Conservation (phyloP, 768 basidiomycete species). For the Paxillus ammoniavirescens region DNA sequence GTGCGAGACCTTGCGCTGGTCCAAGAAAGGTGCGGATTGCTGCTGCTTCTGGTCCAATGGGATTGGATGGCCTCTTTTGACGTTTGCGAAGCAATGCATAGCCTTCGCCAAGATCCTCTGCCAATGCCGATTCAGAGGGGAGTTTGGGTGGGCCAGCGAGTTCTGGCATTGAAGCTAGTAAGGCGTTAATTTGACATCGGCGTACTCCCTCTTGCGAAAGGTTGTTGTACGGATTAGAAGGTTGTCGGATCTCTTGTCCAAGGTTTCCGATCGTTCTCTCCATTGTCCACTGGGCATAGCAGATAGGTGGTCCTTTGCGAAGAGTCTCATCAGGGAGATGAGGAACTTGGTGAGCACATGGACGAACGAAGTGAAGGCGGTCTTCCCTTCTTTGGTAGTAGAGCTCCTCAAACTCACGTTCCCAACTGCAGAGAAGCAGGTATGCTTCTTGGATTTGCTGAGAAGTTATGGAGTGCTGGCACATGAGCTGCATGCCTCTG, state of each 20-base stretch:
- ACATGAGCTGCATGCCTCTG: no score
- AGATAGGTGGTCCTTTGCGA: constrained; percentile 12
- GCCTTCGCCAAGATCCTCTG: constrained; percentile 11
- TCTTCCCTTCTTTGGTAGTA: no score
- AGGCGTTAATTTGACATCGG: constrained; percentile 16
- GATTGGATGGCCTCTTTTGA: neutral
- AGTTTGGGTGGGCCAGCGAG: neutral
- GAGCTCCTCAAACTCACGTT: no score
- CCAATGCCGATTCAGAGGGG: neutral
- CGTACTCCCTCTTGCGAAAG: constrained; percentile 21
- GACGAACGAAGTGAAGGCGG: no score
- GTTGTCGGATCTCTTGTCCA: constrained; percentile 14
- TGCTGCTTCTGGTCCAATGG: neutral
- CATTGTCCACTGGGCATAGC: constrained; percentile 6
- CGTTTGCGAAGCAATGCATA: constrained; percentile 10
- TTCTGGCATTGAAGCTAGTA: neutral
- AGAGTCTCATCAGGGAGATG: no score
- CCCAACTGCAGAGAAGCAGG: no score
- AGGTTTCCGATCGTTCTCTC: no score
- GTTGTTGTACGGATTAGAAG: constrained; percentile 25
- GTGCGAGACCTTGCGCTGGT: neutral
- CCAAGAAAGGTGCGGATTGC: neutral
- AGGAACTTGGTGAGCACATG: no score
- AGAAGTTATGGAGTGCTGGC: no score
- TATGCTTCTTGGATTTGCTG: no score